These are phyloP conservation scores for Gamarada debralockiae DNA, from an alignment of 495 filamentous ascomycete genomes.

Conservation along the genomic window DNA sequence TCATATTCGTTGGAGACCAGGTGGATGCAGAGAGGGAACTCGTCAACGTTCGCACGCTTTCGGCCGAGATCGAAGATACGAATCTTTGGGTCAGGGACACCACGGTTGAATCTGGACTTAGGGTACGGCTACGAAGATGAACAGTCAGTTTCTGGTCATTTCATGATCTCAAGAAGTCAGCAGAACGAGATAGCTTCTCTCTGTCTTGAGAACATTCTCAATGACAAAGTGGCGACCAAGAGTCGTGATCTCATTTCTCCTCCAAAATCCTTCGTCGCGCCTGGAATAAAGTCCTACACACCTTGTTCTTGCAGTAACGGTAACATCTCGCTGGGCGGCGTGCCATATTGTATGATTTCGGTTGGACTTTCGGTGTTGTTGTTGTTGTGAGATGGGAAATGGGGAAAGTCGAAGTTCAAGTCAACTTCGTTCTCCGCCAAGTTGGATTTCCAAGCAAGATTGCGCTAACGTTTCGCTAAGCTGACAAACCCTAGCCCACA, in stretches of 20 bases:
- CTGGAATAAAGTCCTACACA: slow-evolving; percentile 41
- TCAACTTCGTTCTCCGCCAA: background rate
- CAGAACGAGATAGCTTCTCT: background rate
- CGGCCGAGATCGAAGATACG: slow-evolving; percentile 99
- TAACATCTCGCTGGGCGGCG: slow-evolving; percentile 98
- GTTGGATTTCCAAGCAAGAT: slow-evolving; percentile 12
- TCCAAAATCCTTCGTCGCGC: slow-evolving; percentile 1
- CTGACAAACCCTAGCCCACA: slow-evolving; percentile 15
- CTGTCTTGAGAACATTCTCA: background rate
- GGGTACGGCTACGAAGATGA: slow-evolving; percentile 73
- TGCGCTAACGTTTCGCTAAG: slow-evolving; percentile 8
- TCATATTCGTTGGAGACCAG: slow-evolving; percentile 99
- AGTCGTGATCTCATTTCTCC: background rate
- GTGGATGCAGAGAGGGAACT: slow-evolving; percentile 98
- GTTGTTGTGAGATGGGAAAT: slow-evolving; percentile 28
- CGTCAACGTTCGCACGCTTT: slow-evolving; percentile 96
- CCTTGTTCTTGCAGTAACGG: slow-evolving; percentile 99
- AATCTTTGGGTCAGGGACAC: slow-evolving; percentile 99
- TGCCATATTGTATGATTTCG: slow-evolving; percentile 83
- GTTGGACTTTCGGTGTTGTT: slow-evolving; percentile 41
- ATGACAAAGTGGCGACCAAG: slow-evolving; percentile 3
- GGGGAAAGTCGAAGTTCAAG: background rate
- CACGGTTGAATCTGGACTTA: slow-evolving; percentile 99
- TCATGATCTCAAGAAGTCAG: background rate
- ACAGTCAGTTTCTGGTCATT: slow-evolving; percentile 4